Evolutionary conservation across 1,139 yeast genomes (phyloP).

Genomic region (Taphrina wiesneri): DNA sequence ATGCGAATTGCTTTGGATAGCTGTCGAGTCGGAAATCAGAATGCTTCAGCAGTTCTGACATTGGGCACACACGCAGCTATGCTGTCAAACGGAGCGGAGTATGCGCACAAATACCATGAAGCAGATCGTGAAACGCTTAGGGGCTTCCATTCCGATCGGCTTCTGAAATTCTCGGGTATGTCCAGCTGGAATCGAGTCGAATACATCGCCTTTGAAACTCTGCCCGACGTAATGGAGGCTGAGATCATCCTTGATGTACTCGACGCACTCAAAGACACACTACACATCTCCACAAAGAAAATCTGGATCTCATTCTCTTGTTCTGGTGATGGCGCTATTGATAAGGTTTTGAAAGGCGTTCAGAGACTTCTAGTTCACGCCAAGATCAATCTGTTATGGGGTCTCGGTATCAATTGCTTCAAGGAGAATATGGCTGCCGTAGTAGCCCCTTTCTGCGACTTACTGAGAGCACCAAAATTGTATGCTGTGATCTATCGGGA

Average conservation of each 20-base stretch:
- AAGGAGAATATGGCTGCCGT: conserved; percentile 19
- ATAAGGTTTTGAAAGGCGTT: conserved; percentile 7
- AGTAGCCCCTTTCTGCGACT: conserved; percentile 1
- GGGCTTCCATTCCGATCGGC: conserved; percentile 13
- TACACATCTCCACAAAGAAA: neutral
- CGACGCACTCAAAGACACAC: neutral
- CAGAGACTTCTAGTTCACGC: neutral
- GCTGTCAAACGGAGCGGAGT: conserved; percentile 29
- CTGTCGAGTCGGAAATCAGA: neutral
- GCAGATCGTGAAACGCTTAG: neutral
- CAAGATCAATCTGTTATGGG: conserved; percentile 4
- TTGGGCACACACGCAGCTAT: conserved; percentile 32
- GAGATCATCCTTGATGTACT: conserved; percentile 22
- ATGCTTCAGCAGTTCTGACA: conserved; percentile 13
- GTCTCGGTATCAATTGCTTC: conserved; percentile 30
- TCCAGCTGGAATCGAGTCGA: neutral
- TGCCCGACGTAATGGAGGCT: conserved; percentile 26
- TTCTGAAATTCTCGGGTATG: neutral
- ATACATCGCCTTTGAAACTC: conserved; percentile 28
- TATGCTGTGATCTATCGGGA: conserved; percentile 25
- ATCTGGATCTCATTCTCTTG: conserved; percentile 29
- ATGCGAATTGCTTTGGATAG: conserved; percentile 10
- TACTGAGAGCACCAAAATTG: neutral
- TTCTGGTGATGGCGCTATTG: conserved; percentile 17
- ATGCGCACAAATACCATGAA: neutral